These are phyloP conservation scores for Neofusicoccum kwambonambiense DNA, from an alignment of 2,329 filamentous ascomycete genomes.

Conservation along the genomic window DNA sequence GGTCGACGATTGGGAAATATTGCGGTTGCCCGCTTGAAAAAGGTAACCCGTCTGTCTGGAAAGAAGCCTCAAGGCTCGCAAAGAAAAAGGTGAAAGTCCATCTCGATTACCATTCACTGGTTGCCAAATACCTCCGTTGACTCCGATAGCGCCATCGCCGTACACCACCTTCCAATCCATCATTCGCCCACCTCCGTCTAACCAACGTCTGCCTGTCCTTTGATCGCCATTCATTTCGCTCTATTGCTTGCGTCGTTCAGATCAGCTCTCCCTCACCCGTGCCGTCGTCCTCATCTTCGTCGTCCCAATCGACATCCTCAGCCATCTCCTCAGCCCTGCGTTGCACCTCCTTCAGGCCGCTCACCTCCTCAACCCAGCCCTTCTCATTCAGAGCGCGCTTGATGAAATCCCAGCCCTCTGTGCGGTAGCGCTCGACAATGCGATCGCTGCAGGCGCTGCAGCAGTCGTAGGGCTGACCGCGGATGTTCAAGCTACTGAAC, in stretches of 20 bases:
- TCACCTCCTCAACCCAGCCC: slow-evolving; percentile 76
- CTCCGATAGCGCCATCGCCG: too few relatives aligned
- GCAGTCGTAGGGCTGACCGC: slow-evolving; percentile 72
- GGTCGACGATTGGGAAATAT: too few relatives aligned
- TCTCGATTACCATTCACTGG: too few relatives aligned
- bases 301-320: slow-evolving; percentile 60
- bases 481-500: slow-evolving; percentile 72
- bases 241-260: background rate
- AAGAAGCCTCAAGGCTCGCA: too few relatives aligned
- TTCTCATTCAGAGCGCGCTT: slow-evolving; percentile 71
- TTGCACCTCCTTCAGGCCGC: slow-evolving; percentile 68
- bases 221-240: too few relatives aligned
- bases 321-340: slow-evolving; percentile 47
- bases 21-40: too few relatives aligned
- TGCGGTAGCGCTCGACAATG: slow-evolving; percentile 66
- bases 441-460: slow-evolving; percentile 77
- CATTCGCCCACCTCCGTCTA: too few relatives aligned
- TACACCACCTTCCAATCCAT: too few relatives aligned
- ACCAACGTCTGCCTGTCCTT: too few relatives aligned
- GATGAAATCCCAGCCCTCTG: slow-evolving; percentile 73
- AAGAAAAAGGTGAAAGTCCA: too few relatives aligned
- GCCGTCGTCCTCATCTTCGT: slow-evolving; percentile 41
- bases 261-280: slow-evolving; percentile 58
- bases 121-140: too few relatives aligned
- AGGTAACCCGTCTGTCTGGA: too few relatives aligned